Base-by-base conservation (phyloP, 768 basidiomycete genomes). In the Tylopilus intermedius region DNA sequence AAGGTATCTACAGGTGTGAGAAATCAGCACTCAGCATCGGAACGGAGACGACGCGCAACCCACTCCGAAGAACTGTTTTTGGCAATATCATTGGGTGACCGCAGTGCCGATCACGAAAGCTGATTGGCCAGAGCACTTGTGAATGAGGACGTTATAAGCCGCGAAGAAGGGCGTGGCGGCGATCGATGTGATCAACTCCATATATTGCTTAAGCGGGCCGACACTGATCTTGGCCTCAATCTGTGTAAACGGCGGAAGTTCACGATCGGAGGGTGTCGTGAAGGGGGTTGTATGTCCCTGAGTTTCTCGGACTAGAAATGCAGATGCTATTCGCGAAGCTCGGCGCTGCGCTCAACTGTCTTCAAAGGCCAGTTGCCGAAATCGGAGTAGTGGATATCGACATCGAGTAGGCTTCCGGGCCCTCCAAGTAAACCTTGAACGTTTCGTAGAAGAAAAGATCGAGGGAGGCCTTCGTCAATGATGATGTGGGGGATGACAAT, bases 401-500 rank as follows among this genome's bases (percentile, higher is more conserved):
- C 60, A 5, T 67, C 66, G 0, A 55, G 57, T n/a, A 67, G 54
- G 50, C 59, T 58, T 39, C 51, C 64, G 11, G 61, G 52, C 66
- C 66, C 5, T 67, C 54, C 47, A 67, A 39, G 52, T 67, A 67
- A 26, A 63, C 15, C 24, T 54, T 54, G 58, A 65, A 67, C 49
- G 63, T 50, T 33, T 67, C 66, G 48, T 65, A 65, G 54, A 67
- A 67, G 57, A n/a, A n/a, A n/a, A n/a, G n/a, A n/a, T n/a, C n/a
- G n/a, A n/a, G n/a, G 1, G 66, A 67, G 22, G 64, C 56, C 42
- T n/a, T 68, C 66, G 33, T 68, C 66, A 3, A 59, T 67, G 14
- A 68, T 65, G 45, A 68, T 67, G 45, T 67, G 66, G 32, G 68
- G 66, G 46, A 67, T 57, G n/a, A 66, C 55, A 4, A 67, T 53